A percentile compares a stretch with the other conserved stretches of the same genome.
These are phyloP conservation scores for Panaeolus cyanescens DNA, from an alignment of 768 basidiomycete species.

Conservation along the genomic window DNA sequence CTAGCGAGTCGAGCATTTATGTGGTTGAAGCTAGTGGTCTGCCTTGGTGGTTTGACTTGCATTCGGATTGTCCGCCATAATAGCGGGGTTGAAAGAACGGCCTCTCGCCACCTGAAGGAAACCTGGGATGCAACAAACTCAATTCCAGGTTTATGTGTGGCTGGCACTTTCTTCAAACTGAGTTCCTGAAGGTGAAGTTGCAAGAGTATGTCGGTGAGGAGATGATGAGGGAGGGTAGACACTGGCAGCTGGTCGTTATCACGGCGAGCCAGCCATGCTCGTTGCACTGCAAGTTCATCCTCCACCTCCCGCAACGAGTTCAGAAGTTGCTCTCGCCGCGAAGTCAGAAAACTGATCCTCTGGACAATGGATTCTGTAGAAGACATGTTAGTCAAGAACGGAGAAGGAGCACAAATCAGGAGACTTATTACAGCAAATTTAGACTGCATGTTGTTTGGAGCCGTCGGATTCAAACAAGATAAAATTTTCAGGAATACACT, in stretches of 20 bases:
- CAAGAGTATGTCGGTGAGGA: neutral
- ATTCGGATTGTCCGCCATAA: slow-evolving; percentile 34
- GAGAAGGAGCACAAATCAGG: neutral
- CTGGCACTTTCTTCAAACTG: neutral
- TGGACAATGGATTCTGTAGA: neutral
- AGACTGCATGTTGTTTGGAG: neutral
- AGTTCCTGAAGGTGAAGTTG: neutral
- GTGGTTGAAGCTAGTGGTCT: neutral
- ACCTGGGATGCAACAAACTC: slow-evolving; percentile 46
- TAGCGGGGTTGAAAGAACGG: slow-evolving; percentile 39
- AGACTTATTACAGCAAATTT: too few relatives aligned
- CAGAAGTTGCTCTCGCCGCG: neutral
- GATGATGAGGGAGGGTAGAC: neutral
- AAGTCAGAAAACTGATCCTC: neutral
- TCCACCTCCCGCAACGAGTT: neutral
- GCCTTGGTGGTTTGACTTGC: neutral
- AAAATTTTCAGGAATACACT: neutral
- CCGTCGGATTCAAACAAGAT: neutral
- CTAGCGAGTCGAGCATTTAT: neutral
- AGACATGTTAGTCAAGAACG: neutral
- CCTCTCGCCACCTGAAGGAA: slow-evolving; percentile 43
- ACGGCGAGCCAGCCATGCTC: neutral
- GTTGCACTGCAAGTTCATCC: neutral
- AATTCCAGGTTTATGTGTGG: slow-evolving; percentile 9
- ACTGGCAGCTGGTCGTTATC: neutral